Percentiles rank a stretch among this genome's conserved stretches.
These are phyloP conservation scores for Tilletia horrida DNA, from an alignment of 1,284 basidiomycete species.

Conservation along the genomic window DNA sequence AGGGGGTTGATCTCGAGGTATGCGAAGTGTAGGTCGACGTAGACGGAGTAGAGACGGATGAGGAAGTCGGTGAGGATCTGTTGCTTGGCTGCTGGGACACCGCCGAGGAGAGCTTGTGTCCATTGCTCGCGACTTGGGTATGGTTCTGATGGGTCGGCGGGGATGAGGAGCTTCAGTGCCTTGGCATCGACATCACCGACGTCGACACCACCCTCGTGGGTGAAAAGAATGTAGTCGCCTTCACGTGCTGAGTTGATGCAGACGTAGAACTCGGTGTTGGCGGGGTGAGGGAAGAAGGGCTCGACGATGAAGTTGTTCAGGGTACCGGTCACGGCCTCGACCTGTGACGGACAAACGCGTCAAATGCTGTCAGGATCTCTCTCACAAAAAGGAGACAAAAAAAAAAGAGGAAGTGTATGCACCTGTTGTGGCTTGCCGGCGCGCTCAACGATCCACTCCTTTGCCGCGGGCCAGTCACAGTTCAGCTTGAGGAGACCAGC, in stretches of 20 bases:
- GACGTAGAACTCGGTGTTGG: slow-evolving; percentile 94
- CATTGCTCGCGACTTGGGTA: slow-evolving; percentile 71
- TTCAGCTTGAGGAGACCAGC: slow-evolving; percentile 87
- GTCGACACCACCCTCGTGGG: slow-evolving; percentile 97
- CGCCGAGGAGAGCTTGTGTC: slow-evolving; percentile 43
- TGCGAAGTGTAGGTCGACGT: slow-evolving; percentile 78
- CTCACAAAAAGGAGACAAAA: neutral
- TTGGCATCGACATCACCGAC: slow-evolving; percentile 98
- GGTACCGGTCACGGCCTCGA: slow-evolving; percentile 87
- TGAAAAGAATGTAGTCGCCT: slow-evolving; percentile 95
- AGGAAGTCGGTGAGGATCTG: slow-evolving; percentile 68
- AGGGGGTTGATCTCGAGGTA: slow-evolving; percentile 99
- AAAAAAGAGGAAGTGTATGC: slow-evolving; percentile 26
- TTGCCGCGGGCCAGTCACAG: slow-evolving; percentile 75
- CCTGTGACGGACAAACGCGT: slow-evolving; percentile 59
- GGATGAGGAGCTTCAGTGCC: slow-evolving; percentile 80
- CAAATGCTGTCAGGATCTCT: neutral
- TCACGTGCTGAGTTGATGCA: slow-evolving; percentile 95
- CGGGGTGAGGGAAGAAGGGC: slow-evolving; percentile 92
- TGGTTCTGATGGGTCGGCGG: slow-evolving; percentile 74
- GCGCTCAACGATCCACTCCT: slow-evolving; percentile 75
- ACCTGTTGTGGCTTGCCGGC: slow-evolving; percentile 93
- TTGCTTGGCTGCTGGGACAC: slow-evolving; percentile 44
- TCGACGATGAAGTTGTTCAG: slow-evolving; percentile 97
- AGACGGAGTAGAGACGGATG: slow-evolving; percentile 89